phyloP scores from a whole-genome alignment of 352 stramenopile genomes.

The Pythium utonaiense region DNA sequence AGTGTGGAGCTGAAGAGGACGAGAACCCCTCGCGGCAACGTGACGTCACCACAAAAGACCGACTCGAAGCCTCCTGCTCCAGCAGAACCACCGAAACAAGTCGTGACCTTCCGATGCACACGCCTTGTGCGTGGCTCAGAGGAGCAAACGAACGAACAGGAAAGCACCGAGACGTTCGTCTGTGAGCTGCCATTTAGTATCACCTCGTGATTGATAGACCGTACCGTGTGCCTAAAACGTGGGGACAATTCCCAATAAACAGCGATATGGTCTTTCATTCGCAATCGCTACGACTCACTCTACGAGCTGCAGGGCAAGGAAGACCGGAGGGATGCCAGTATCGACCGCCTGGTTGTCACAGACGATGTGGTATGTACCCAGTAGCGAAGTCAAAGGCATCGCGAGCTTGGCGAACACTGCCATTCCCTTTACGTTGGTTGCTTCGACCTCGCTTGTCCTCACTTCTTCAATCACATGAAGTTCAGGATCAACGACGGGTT shows the following conservation, averaged over 20 bases:
- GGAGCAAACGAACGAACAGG: constrained; percentile 27
- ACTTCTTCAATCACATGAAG: not conserved
- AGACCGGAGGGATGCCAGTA: not conserved
- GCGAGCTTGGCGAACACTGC: constrained; percentile 29
- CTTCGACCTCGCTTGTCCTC: constrained; percentile 12
- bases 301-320: constrained; percentile 5
- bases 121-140: constrained; percentile 29
- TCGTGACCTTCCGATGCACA: constrained; percentile 52
- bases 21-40: constrained; percentile 7
- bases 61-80: not conserved
- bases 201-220: constrained; percentile 6
- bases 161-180: constrained; percentile 30
- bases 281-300: constrained; percentile 5
- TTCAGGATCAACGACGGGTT: not conserved
- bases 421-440: constrained; percentile 20
- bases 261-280: not conserved
- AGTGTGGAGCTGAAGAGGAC: constrained; percentile 7
- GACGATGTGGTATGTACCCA: constrained; percentile 39
- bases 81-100: constrained; percentile 20
- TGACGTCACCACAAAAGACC: constrained; percentile 8
- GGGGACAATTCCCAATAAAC: not conserved
- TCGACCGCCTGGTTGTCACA: constrained; percentile 36
- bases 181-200: constrained; percentile 49
- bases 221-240: not conserved
- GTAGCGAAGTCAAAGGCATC: constrained; percentile 26